Conservation (phyloP, 106 monocot species). For the Apostasia shenzhenica region DNA sequence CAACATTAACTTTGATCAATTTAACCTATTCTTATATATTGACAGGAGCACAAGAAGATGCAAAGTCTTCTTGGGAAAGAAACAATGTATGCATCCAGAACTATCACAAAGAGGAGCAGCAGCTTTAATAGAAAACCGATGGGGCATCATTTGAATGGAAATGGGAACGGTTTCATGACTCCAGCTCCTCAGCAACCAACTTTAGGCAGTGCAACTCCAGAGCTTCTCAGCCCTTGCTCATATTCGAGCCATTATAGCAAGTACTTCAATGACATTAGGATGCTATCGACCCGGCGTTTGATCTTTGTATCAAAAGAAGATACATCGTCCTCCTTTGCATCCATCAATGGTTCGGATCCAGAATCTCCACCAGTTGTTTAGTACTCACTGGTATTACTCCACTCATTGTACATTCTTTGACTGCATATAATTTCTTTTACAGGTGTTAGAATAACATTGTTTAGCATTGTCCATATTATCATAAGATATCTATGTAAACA, state of each 20-base stretch:
- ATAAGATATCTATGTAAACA: too few species aligned
- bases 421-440: neutral
- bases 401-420: neutral
- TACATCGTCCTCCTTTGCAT: constrained; percentile 67
- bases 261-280: constrained; percentile 55
- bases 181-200: constrained; percentile 42
- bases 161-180: constrained; percentile 52
- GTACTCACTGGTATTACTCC: neutral
- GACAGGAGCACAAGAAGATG: constrained; percentile 84
- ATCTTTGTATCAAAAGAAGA: constrained; percentile 73
- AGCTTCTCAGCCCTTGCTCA: constrained; percentile 66
- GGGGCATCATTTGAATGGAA: constrained; percentile 28
- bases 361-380: constrained; percentile 39
- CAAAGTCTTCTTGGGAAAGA: constrained; percentile 66
- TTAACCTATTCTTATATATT: neutral
- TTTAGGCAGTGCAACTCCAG: constrained; percentile 64
- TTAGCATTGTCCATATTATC: too few species aligned
- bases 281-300: constrained; percentile 39
- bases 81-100: constrained; percentile 51
- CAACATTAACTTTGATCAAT: too few species aligned
- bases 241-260: constrained; percentile 62
- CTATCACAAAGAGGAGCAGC: constrained; percentile 43
- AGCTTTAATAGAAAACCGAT: constrained; percentile 44
- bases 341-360: constrained; percentile 78
- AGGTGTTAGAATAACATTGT: too few species aligned